These are phyloP conservation scores for Yamadazyma dushanensis DNA, from an alignment of 1,139 yeast genomes.

Conservation along the genomic window DNA sequence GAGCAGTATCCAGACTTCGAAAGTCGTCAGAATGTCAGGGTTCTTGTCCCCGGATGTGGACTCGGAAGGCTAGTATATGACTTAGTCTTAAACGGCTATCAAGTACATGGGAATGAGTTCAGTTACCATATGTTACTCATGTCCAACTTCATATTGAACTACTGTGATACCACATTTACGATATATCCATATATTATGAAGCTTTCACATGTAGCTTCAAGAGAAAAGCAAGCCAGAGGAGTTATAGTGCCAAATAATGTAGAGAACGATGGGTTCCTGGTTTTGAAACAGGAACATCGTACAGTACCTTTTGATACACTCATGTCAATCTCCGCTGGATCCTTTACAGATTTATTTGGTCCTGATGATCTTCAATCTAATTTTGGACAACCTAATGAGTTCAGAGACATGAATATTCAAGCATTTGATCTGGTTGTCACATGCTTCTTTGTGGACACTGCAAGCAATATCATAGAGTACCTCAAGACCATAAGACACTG, in stretches of 20 bases:
- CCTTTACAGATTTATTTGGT: slow-evolving; percentile 76
- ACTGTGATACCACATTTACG: slow-evolving; percentile 38
- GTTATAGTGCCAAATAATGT: slow-evolving; percentile 57
- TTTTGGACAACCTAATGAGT: slow-evolving; percentile 30
- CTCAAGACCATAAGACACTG: slow-evolving; percentile 56
- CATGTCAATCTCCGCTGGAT: slow-evolving; percentile 80
- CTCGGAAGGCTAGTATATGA: slow-evolving; percentile 78
- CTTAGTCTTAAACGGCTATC: slow-evolving; percentile 63
- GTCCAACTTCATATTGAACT: slow-evolving; percentile 65
- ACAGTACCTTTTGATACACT: slow-evolving; percentile 48
- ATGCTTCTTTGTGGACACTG: slow-evolving; percentile 79
- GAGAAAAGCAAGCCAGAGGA: slow-evolving; percentile 47
- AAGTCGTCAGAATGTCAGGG: slow-evolving; percentile 38
- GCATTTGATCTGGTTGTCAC: slow-evolving; percentile 62
- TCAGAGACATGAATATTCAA: slow-evolving; percentile 38
- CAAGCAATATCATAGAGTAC: slow-evolving; percentile 71
- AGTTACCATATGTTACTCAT: slow-evolving; percentile 78
- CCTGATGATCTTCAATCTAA: slow-evolving; percentile 24
- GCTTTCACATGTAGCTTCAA: slow-evolving; percentile 45
- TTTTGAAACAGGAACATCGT: slow-evolving; percentile 29
- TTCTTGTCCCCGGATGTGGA: slow-evolving; percentile 84
- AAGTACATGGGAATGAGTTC: slow-evolving; percentile 83
- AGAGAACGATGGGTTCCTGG: slow-evolving; percentile 25
- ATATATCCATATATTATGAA: slow-evolving; percentile 59
- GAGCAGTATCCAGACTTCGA: slow-evolving; percentile 40